Conservation (phyloP, 192 early-diverging fungal species). For the Backusella westeae region DNA sequence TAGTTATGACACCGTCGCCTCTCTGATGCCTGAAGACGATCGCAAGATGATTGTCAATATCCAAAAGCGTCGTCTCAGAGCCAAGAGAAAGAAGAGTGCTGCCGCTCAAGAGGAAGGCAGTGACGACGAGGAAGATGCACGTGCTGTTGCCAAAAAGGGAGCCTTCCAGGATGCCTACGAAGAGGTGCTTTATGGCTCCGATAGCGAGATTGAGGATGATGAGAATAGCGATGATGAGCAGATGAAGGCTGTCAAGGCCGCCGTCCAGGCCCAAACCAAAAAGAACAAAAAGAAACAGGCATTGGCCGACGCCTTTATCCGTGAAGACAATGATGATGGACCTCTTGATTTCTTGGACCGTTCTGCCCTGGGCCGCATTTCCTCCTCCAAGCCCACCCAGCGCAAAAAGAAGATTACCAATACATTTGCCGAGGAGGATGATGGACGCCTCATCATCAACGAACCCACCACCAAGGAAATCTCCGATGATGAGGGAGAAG, state of each 20-base stretch:
- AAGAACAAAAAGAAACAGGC: conserved; percentile 37
- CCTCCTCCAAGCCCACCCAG: conserved; percentile 33
- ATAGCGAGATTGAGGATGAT: conserved; percentile 82
- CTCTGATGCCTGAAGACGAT: conserved; percentile 83
- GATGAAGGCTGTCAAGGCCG: conserved; percentile 30
- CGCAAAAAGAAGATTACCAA: conserved; percentile 13
- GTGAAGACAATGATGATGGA: conserved; percentile 62
- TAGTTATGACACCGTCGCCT: conserved; percentile 72
- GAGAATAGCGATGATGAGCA: conserved; percentile 60
- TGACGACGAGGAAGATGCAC: conserved; percentile 44
- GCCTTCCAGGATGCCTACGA: conserved; percentile 78
- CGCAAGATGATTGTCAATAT: conserved; percentile 90
- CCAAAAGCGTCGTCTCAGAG: conserved; percentile 81
- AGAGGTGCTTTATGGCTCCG: conserved; percentile 88
- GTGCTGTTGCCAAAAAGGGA: conserved; percentile 49
- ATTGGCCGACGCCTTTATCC: conserved; percentile 53
- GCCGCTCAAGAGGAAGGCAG: conserved; percentile 44
- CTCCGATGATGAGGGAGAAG: conserved; percentile 30
- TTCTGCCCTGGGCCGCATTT: conserved; percentile 57
- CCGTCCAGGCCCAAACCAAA: conserved; percentile 5
- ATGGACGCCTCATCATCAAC: conserved; percentile 83
- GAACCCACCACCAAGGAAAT: conserved; percentile 52
- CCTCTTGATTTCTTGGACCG: conserved; percentile 92
- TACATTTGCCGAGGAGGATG: conserved; percentile 61
- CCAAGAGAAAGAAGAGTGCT: conserved; percentile 72